Evolutionary conservation across 129 eudicot genomes (phyloP).

Genomic region (Pulicaria dysenterica): DNA sequence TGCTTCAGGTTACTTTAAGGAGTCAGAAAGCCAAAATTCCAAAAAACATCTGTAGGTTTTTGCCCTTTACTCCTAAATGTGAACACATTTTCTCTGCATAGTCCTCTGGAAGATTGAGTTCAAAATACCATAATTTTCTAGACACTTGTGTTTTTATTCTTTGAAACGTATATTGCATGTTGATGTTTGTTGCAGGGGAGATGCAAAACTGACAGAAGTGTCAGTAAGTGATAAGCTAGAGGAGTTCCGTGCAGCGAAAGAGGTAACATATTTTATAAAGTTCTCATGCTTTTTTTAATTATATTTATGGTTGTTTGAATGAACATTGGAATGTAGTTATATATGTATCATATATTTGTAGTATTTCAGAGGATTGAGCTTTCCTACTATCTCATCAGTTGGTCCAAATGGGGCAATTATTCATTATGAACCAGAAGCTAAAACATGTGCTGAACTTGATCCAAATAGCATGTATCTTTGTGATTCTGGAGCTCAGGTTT

Average conservation of each 20-base stretch:
- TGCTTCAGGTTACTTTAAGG: slow-evolving; percentile 92
- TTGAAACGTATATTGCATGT: background rate
- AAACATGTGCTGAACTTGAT: slow-evolving; percentile 92
- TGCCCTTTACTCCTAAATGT: background rate
- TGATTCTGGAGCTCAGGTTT: slow-evolving; percentile 99
- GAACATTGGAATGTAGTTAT: background rate
- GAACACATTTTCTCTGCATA: background rate
- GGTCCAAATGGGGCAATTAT: slow-evolving; percentile 96
- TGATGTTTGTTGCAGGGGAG: slow-evolving; percentile 46
- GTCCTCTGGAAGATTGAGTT: background rate
- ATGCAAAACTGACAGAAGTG: slow-evolving; percentile 72
- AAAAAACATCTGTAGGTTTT: slow-evolving; percentile 51
- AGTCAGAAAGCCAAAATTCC: slow-evolving; percentile 47
- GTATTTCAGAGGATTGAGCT: slow-evolving; percentile 96
- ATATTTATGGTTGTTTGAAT: background rate
- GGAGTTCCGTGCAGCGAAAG: slow-evolving; percentile 92
- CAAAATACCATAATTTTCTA: no score
- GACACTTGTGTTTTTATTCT: background rate
- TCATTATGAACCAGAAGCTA: slow-evolving; percentile 75
- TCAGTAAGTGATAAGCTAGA: slow-evolving; percentile 90
- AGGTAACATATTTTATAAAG: slow-evolving; percentile 44
- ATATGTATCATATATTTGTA: slow-evolving; percentile 34
- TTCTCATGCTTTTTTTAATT: background rate
- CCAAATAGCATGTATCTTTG: slow-evolving; percentile 84
- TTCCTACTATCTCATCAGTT: slow-evolving; percentile 97